These are phyloP conservation scores for Musa balbisiana DNA, from an alignment of 202 grass and related monocot genomes.

Conservation along the genomic window DNA sequence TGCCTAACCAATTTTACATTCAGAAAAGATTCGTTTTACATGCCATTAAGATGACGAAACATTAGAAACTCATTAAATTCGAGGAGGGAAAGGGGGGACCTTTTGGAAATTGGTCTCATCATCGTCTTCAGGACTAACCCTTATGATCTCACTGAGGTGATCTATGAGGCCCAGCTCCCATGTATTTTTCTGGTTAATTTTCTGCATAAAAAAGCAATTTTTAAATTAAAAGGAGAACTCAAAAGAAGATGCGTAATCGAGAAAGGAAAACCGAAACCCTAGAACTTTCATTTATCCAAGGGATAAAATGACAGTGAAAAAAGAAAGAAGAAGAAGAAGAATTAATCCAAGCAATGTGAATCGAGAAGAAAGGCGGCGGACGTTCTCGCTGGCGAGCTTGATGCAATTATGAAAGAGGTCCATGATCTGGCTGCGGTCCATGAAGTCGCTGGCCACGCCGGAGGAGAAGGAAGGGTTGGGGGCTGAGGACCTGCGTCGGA, in stretches of 20 bases:
- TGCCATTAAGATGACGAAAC: background rate
- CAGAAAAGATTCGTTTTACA: background rate
- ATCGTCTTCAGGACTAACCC: constrained; percentile 55
- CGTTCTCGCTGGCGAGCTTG: constrained; percentile 83
- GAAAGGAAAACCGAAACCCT: too few species aligned
- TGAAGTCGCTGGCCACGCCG: constrained; percentile 19
- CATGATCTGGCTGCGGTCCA: constrained; percentile 72
- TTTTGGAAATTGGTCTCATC: constrained; percentile 98
- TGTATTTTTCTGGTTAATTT: constrained; percentile 97
- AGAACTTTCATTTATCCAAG: too few species aligned
- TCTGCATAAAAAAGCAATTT: constrained; percentile 33
- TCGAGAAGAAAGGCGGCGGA: background rate
- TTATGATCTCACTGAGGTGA: constrained; percentile 76
- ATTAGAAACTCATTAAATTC: background rate
- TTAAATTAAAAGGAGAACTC: constrained; percentile 1
- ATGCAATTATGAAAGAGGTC: constrained; percentile 92
- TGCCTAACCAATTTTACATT: constrained; percentile 34
- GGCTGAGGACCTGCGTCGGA: constrained; percentile 44
- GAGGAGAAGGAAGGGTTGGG: constrained; percentile 20
- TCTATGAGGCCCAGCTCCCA: constrained; percentile 92
- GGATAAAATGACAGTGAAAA: background rate
- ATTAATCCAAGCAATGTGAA: background rate
- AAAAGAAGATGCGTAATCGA: background rate
- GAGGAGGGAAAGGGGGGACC: constrained; percentile 27
- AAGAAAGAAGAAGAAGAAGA: background rate